Evolutionary conservation across 768 basidiomycete species (phyloP), one percentile per base, ranked within the genome.

Genomic region (Tricholomella constricta): DNA sequence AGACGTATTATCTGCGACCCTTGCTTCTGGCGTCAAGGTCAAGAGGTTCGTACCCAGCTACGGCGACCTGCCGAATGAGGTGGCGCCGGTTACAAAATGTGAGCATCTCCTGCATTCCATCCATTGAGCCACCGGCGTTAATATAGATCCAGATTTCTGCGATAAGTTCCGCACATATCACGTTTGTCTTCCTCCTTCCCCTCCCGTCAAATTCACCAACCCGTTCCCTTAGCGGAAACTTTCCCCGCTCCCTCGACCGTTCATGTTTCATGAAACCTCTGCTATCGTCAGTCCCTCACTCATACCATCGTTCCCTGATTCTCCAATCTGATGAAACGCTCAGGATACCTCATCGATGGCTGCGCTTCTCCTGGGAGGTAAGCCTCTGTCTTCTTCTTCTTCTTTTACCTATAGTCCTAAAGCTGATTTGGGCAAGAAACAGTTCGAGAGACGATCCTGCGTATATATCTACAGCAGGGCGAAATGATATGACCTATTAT

Each of bases 201-300:
- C 25, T 31, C 9, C 11, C 20, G 48, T 51, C 41, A 47, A 42
- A 27, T 31, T 34, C 25, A 10, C 20, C 48, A 31, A 35, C 43
- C 48, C 29, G 27, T 35, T 25, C 12, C 37, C 46, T 37, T 55
- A 87, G 83, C 81, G 76, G 63, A 78, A 78, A 20, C 68, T 79
- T 20, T 88, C 86, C 2, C 82, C 84, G 1, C 67, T 75, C 29
- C 69, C 75, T 23, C 75, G 88, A 4, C 73, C 81, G 1, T 88
- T 88, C 61, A 81, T 85, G 58, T 84, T 80, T 56, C 81, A 89
- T 59, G 82, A 86, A 60, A 88, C 86, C 0, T 85, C 85, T 34
- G 87, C 86, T 4, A 81, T 88, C 40, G 86, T 86, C 61, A 46
- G 84, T 78, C 4, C 15, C 25, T 7, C 48, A 45, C 42, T 12